These are phyloP conservation scores for Mycena galericulata DNA, from an alignment of 768 basidiomycete species.

Conservation along the genomic window DNA sequence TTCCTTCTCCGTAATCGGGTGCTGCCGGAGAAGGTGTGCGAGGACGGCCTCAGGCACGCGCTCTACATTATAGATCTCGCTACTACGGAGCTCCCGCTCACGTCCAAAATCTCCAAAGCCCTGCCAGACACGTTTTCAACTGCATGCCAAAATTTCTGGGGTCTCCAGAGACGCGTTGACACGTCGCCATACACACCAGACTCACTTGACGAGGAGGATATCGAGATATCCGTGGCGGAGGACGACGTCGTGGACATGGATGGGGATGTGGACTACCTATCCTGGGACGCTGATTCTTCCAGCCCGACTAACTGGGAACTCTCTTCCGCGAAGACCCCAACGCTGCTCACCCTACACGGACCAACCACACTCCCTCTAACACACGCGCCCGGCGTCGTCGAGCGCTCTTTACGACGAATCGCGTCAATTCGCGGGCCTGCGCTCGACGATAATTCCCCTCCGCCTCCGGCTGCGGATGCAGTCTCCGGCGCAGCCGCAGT, in stretches of 20 bases:
- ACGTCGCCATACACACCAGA: slow-evolving; percentile 26
- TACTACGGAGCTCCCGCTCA: slow-evolving; percentile 13
- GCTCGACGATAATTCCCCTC: not conserved
- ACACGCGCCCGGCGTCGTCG: slow-evolving; percentile 73
- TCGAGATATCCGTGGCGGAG: not conserved
- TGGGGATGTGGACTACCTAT: slow-evolving; percentile 11
- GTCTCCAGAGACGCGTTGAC: slow-evolving; percentile 8
- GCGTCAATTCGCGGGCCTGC: slow-evolving; percentile 50
- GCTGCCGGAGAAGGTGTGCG: slow-evolving; percentile 43
- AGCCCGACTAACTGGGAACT: not conserved
- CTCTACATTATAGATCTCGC: slow-evolving; percentile 1
- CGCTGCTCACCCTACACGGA: slow-evolving; percentile 54
- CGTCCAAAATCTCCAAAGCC: slow-evolving; percentile 6
- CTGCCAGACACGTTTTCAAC: slow-evolving; percentile 4
- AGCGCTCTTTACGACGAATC: slow-evolving; percentile 72
- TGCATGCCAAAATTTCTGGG: slow-evolving; percentile 4
- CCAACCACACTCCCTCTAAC: slow-evolving; percentile 69
- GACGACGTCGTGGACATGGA: not conserved
- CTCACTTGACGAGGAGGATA: not conserved
- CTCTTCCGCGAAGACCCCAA: not conserved
- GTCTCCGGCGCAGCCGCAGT: slow-evolving; percentile 42
- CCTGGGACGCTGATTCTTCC: not conserved
- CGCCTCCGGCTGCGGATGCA: slow-evolving; percentile 36
- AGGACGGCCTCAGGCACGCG: not conserved
- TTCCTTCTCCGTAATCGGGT: slow-evolving; percentile 58